These are phyloP conservation scores for Mycena chlorophos DNA, from an alignment of 768 basidiomycete genomes.

Conservation along the genomic window DNA sequence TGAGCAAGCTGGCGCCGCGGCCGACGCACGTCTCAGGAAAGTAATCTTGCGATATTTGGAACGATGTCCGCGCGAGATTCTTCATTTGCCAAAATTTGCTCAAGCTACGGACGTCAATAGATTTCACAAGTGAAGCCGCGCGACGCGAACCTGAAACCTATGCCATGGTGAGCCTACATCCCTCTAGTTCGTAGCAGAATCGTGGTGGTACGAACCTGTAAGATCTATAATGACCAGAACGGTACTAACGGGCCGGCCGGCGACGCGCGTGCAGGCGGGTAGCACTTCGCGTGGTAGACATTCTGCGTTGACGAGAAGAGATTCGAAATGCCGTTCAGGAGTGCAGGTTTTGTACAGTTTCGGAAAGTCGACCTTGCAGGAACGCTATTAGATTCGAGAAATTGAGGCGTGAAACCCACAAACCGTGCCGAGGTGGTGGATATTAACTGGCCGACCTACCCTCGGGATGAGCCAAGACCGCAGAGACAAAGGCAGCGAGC, in stretches of 20 bases:
- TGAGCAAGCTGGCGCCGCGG: neutral
- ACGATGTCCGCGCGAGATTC: slow-evolving; percentile 56
- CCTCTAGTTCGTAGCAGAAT: neutral
- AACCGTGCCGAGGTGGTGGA: slow-evolving; percentile 62
- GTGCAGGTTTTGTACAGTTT: slow-evolving; percentile 57
- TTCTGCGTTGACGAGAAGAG: slow-evolving; percentile 65
- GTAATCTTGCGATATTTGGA: slow-evolving; percentile 78
- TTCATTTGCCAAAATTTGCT: slow-evolving; percentile 79
- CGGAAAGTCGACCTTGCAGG: slow-evolving; percentile 58
- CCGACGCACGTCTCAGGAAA: slow-evolving; percentile 68
- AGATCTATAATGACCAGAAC: slow-evolving; percentile 69
- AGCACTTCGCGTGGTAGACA: slow-evolving; percentile 64
- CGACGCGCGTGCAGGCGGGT: slow-evolving; percentile 61
- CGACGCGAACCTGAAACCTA: slow-evolving; percentile 51
- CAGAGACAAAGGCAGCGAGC: slow-evolving; percentile 6
- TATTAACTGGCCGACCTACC: slow-evolving; percentile 72
- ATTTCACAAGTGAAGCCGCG: neutral
- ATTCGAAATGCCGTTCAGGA: slow-evolving; percentile 63
- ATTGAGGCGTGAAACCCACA: no score
- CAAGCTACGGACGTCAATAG: slow-evolving; percentile 40
- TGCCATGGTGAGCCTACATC: neutral
- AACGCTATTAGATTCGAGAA: no score
- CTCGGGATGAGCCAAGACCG: slow-evolving; percentile 25
- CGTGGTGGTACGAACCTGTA: slow-evolving; percentile 37
- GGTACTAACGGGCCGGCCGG: slow-evolving; percentile 50